Base-by-base conservation (phyloP, 1,284 basidiomycete genomes). In the Athelia psychrophila region DNA sequence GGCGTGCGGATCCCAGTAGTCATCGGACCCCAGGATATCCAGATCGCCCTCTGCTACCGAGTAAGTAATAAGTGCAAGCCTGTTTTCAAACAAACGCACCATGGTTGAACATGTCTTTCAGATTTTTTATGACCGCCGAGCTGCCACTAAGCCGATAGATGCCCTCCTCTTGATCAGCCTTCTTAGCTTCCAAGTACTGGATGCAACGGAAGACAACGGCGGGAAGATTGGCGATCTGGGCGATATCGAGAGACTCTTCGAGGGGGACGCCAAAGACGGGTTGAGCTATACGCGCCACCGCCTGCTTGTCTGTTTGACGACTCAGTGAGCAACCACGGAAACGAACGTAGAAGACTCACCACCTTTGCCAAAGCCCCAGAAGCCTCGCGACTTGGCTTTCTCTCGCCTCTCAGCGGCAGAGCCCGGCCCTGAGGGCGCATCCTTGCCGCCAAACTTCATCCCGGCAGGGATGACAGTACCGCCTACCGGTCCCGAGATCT, bases 101-200 rank as follows among this genome's bases (percentile, higher is more conserved):
- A 57, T 77, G 68, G 68, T 98, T 97, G 75, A 98, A 99, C 54
- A 87, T 82, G 64, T 98, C 96, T 64, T 91, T 94, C 53, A 99
- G 76, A 44, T 78, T 84, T 76, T 98, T 98, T 75, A 98, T 95
- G 50, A 95, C 93, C 24, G 93, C 92, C 53, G 91, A 91, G 62
- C 90, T 93, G 8, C 94, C 95, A 61, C 90, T 94, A 50, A 99
- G 74, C 49, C 96, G 86, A 72, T 99, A 99, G 58, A 99, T 97
- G 33, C 96, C 96, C 72, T 99, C 96, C 65, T 99, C 96, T 61
- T 91, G 84, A 58, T 97, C 91, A 10, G 96, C 96, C 63, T 92
- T 83, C 70, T 93, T 93, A 30, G 85, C 81, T 74, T 96, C 92
- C 51, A 95, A 74, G 70, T 93, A 95, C 63, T 93, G 85, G 60